phyloP scores from a whole-genome alignment of 1,284 basidiomycete species.

The Takashimella tepidaria region DNA sequence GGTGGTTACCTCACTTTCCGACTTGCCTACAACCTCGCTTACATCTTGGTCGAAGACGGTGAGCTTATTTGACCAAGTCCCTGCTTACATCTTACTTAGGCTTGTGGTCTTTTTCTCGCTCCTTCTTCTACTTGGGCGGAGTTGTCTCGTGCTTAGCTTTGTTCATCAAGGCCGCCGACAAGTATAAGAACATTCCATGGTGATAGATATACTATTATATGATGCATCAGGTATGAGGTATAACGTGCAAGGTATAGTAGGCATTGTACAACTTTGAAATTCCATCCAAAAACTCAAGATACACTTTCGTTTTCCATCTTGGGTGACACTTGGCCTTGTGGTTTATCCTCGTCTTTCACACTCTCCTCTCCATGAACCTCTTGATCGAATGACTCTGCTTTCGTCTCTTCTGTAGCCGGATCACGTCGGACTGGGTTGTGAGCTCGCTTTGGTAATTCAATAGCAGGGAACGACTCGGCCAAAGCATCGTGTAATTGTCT shows the following conservation, averaged over 20 bases:
- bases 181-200: conserved; percentile 8
- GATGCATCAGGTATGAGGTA: too few species aligned
- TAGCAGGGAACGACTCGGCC: conserved; percentile 29
- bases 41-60: conserved; percentile 26
- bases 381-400: too few species aligned
- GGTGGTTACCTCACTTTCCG: conserved; percentile 16
- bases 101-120: conserved; percentile 6
- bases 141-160: conserved; percentile 8
- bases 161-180: conserved; percentile 15
- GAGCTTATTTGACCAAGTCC: conserved; percentile 9
- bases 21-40: conserved; percentile 21
- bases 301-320: too few species aligned
- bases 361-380: too few species aligned
- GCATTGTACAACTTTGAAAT: too few species aligned
- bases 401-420: too few species aligned
- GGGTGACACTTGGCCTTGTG: too few species aligned
- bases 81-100: conserved; percentile 9
- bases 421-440: conserved; percentile 27
- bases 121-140: conserved; percentile 8
- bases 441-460: conserved; percentile 33
- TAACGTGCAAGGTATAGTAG: too few species aligned
- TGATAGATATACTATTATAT: too few species aligned
- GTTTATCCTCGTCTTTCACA: too few species aligned
- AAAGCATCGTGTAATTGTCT: conserved; percentile 33
- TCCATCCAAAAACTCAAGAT: too few species aligned